A percentile compares a stretch with the other conserved stretches of the same genome.
phyloP scores from a whole-genome alignment of 768 basidiomycete species.

The Cubamyces lactineus region DNA sequence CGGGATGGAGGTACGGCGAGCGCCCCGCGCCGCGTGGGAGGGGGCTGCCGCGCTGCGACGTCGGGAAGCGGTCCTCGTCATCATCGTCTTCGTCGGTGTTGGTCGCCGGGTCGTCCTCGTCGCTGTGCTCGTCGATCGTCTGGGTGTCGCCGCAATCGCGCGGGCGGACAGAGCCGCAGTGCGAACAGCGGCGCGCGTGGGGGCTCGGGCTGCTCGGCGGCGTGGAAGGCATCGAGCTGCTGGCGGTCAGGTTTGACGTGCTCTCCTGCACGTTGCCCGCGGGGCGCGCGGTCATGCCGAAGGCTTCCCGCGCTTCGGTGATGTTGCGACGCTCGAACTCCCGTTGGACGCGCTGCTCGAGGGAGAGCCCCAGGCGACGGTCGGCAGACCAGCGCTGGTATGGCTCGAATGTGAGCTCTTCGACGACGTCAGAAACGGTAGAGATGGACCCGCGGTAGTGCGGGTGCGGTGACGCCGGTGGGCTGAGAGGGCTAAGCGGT shows the following conservation, averaged over 20 bases:
- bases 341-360: conserved; percentile 43
- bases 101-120: conserved; percentile 10
- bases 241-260: not conserved
- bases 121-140: conserved; percentile 14
- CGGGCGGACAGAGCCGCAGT: conserved; percentile 28
- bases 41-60: not conserved
- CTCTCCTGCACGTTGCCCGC: not conserved
- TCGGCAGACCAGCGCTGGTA: conserved; percentile 49
- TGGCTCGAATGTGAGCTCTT: conserved; percentile 54
- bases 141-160: conserved; percentile 15
- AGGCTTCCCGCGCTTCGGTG: conserved; percentile 6
- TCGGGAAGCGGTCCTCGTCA: not conserved
- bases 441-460: conserved; percentile 12
- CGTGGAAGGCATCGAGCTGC: conserved; percentile 7
- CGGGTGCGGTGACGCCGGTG: conserved; percentile 4
- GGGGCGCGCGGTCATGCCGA: not conserved
- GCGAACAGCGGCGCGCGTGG: conserved; percentile 23
- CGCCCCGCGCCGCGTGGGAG: conserved; percentile 5
- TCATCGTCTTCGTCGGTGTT: conserved; percentile 5
- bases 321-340: conserved; percentile 33
- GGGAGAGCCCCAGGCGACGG: conserved; percentile 44
- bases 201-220: not conserved
- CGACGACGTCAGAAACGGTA: conserved; percentile 37
- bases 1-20: conserved; percentile 20
- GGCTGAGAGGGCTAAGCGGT: not conserved